phyloP scores from a whole-genome alignment of 2,329 filamentous ascomycete genomes.

The Neonectria neomacrospora region DNA sequence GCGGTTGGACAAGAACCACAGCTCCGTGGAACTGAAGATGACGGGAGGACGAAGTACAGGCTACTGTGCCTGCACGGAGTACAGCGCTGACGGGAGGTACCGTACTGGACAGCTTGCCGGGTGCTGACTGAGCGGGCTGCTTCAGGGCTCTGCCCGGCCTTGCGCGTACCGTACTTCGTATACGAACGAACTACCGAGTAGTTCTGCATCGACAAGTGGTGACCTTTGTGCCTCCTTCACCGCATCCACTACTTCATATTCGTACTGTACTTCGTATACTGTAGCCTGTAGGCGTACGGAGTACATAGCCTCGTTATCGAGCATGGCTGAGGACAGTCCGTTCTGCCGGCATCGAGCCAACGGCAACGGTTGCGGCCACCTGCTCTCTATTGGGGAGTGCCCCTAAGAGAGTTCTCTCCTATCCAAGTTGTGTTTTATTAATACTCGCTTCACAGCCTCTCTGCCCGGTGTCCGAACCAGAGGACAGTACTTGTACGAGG shows the following conservation, averaged over 20 bases:
- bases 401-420: no score
- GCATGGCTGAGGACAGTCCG: not conserved
- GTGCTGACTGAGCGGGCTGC: not conserved
- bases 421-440: no score
- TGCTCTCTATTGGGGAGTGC: no score
- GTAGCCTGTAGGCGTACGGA: not conserved
- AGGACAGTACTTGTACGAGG: not conserved
- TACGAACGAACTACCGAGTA: no score
- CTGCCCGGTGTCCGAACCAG: not conserved
- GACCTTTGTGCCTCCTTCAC: not conserved
- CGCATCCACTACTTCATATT: not conserved
- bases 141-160: not conserved
- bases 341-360: not conserved
- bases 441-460: not conserved
- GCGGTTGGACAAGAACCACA: slow-evolving; percentile 9
- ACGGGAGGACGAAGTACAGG: not conserved
- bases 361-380: not conserved
- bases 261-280: not conserved
- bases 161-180: not conserved
- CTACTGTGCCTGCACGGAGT: not conserved
- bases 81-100: not conserved
- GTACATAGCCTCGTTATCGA: no score
- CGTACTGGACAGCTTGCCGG: no score
- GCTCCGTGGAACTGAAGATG: not conserved
- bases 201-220: not conserved